These are phyloP conservation scores for Elsinoe necatrix DNA, from an alignment of 2,329 filamentous ascomycete species.

Conservation along the genomic window DNA sequence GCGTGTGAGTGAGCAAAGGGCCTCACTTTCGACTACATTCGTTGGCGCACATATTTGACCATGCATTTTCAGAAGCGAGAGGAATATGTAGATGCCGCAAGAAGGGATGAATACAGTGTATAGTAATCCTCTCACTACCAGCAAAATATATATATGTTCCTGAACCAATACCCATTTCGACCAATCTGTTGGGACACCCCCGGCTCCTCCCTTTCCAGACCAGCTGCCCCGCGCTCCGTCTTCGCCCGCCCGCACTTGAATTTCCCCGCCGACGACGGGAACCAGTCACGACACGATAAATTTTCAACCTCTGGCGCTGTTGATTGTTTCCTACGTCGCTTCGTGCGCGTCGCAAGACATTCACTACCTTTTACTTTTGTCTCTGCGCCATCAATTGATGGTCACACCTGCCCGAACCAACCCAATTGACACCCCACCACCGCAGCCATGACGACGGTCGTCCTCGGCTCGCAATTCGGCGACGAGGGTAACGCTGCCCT, in stretches of 20 bases:
- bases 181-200: not conserved
- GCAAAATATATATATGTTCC: not conserved
- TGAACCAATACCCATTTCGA: not conserved
- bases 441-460: slow-evolving; percentile 42
- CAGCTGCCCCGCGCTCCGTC: slow-evolving; percentile 5
- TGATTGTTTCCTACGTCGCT: not conserved
- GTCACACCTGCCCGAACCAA: not conserved
- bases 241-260: not conserved
- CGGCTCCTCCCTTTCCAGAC: not conserved
- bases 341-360: not conserved
- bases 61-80: not conserved
- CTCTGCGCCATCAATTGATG: not conserved
- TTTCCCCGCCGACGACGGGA: slow-evolving; percentile 3
- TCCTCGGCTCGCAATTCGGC: slow-evolving; percentile 54
- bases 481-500: slow-evolving; percentile 39
- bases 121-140: not conserved
- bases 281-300: slow-evolving; percentile 3
- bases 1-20: not conserved
- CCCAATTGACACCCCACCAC: slow-evolving; percentile 11
- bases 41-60: not conserved
- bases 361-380: not conserved
- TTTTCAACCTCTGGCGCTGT: not conserved
- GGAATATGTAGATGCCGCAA: not conserved
- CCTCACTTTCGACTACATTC: not conserved
- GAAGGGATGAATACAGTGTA: not conserved